Percentiles rank a stretch among this genome's conserved stretches.
Evolutionary conservation across 306 rosid species (phyloP).

Genomic region (Fragaria nilgerrensis): DNA sequence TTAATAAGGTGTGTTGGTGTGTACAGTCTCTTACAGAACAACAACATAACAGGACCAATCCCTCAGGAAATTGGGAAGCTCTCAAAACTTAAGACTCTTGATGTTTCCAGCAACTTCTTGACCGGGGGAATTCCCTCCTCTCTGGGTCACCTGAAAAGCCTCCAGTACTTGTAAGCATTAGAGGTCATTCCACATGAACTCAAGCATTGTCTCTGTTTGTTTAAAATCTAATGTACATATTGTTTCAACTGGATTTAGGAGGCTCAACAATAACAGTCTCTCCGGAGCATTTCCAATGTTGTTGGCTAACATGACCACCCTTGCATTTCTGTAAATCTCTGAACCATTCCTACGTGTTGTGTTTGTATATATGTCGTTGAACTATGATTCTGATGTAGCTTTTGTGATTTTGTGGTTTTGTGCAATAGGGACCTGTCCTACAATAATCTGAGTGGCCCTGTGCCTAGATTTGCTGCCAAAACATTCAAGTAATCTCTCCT

Average conservation of each 20-base stretch:
- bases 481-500: constrained; percentile 68
- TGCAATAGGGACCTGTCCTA: constrained; percentile 77
- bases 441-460: constrained; percentile 86
- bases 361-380: constrained; percentile 6
- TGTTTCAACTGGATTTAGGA: constrained; percentile 50
- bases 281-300: constrained; percentile 68
- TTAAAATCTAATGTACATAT: constrained; percentile 24
- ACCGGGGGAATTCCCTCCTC: constrained; percentile 65
- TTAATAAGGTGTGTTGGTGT: constrained; percentile 22
- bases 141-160: constrained; percentile 66
- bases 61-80: constrained; percentile 78
- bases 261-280: constrained; percentile 91
- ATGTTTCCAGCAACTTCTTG: constrained; percentile 80
- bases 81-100: constrained; percentile 85
- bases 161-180: constrained; percentile 76
- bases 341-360: constrained; percentile 20
- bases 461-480: constrained; percentile 84
- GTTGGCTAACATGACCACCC: constrained; percentile 85
- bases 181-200: neutral
- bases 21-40: constrained; percentile 84
- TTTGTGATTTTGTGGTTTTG: constrained; percentile 31
- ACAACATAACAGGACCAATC: constrained; percentile 76
- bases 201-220: neutral
- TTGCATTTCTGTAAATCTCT: constrained; percentile 78
- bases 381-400: constrained; percentile 28